Conservation (phyloP, 441 rosid species). For the Mallotus japonicus region DNA sequence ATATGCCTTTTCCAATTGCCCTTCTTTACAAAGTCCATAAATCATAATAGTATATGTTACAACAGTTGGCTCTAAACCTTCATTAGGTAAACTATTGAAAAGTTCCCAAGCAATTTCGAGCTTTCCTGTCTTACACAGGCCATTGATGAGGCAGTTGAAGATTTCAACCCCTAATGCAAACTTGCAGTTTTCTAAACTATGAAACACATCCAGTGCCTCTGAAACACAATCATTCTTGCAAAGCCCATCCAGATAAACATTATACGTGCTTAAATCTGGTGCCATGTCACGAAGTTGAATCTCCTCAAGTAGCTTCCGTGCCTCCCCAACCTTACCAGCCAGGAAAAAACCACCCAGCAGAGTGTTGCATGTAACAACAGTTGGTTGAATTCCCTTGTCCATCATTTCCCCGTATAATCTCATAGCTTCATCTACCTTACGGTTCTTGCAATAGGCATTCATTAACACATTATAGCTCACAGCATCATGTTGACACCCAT, state of each 20-base stretch:
- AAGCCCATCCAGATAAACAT: not conserved
- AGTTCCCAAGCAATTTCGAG: constrained; percentile 13
- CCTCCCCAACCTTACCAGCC: not conserved
- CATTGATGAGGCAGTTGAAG: not conserved
- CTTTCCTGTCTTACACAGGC: constrained; percentile 11
- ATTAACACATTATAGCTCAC: not conserved
- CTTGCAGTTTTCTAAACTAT: not conserved
- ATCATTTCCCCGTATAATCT: not conserved
- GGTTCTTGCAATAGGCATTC: not conserved
- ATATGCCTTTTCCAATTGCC: constrained; percentile 7
- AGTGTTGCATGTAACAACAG: constrained; percentile 15
- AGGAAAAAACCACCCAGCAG: constrained; percentile 5
- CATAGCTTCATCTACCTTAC: not conserved
- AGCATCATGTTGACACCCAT: not conserved
- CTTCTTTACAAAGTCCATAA: not conserved
- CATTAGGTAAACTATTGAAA: not conserved
- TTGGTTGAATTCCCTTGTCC: constrained; percentile 22
- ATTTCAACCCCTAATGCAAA: not conserved
- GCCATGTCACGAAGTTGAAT: not conserved
- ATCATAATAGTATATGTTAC: constrained; percentile 11
- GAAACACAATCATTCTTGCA: not conserved
- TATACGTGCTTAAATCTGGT: not conserved
- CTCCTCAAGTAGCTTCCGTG: not conserved
- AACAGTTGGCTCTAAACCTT: constrained; percentile 12
- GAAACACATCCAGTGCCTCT: not conserved